A percentile compares a stretch with the other conserved stretches of the same genome.
Evolutionary conservation across 345 rosid species (phyloP).

Genomic region (Citrus hindsii): DNA sequence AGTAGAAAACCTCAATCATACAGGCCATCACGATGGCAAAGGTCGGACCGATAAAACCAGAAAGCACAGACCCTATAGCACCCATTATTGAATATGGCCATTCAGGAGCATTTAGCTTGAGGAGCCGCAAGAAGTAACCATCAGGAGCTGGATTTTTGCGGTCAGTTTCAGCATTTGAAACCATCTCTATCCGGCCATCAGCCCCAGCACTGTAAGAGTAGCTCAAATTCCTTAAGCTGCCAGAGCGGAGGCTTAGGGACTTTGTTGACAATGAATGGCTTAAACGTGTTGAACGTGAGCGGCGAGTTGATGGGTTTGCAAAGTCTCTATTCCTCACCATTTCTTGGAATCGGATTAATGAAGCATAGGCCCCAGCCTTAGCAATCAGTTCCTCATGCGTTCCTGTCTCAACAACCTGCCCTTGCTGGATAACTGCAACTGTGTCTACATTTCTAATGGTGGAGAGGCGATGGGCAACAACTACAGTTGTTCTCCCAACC

Average conservation of each 20-base stretch:
- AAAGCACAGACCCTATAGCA: constrained; percentile 83
- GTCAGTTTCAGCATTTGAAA: constrained; percentile 94
- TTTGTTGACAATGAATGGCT: constrained; percentile 92
- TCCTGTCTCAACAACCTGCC: constrained; percentile 95
- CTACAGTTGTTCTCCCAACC: constrained; percentile 97
- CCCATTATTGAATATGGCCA: constrained; percentile 99
- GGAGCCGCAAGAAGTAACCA: constrained; percentile 88
- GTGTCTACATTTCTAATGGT: constrained; percentile 92
- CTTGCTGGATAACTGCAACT: constrained; percentile 96
- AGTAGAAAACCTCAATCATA: constrained; percentile 98
- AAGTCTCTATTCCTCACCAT: constrained; percentile 88
- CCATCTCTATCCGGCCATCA: constrained; percentile 95
- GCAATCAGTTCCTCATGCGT: constrained; percentile 86
- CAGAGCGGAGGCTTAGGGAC: constrained; percentile 91
- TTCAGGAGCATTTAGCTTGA: constrained; percentile 90
- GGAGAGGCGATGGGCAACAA: constrained; percentile 96
- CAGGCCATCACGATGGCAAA: constrained; percentile 97
- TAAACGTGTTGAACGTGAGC: constrained; percentile 80
- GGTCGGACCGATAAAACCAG: constrained; percentile 95
- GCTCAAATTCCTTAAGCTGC: constrained; percentile 94
- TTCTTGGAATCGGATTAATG: constrained; percentile 91
- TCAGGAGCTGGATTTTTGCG: constrained; percentile 83
- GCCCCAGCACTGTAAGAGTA: constrained; percentile 97
- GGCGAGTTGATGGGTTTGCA: constrained; percentile 79
- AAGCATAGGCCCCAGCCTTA: constrained; percentile 83